Base-by-base conservation (phyloP, 305 asterid species). In the Caryopteris hybrid region DNA sequence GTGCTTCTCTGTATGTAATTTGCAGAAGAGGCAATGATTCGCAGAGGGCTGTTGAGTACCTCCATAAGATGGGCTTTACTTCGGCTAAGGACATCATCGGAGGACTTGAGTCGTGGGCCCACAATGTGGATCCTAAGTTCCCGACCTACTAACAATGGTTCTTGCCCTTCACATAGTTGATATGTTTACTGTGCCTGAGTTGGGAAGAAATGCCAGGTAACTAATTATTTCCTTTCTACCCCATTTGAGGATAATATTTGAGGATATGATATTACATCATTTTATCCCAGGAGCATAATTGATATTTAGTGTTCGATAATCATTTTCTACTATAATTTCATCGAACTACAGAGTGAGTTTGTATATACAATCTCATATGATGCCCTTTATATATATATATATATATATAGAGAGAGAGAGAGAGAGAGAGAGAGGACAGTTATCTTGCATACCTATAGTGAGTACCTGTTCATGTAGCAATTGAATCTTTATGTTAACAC, bases 21-120 rank as follows among this genome's bases (percentile, higher is more conserved):
- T 94, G 99, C 79, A 83, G 97, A 75, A 82, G 95, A 74, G 98
- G 98, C 70, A 91, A 91, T 10, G 98, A 91, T 79, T 91, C 96
- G 1, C 98, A 91, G 71, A 81, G 81, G 77, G 99, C 99, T 6
- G 97, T 94, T 54, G 65, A 91, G 36, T 68, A 17, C 61, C 91
- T 94, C 23, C 95, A 50, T 64, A 73, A 81, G 77, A 62, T 73
- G 76, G 99, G 99, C 8, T 86, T 84, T 58, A 14, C 88, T 41
- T 78, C 81, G 6, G 96, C 97, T 31, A 88, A 91, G 80, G 99
- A 93, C 75, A 88, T 93, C 57, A 68, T 91, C 4, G 99, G 99
- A 10, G 99, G 97, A 52, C 84, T 93, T 6, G 96, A 88, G 63
- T 78, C 97, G 0, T 94, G 99, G 88, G 79, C 96, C 42, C 81